Evolutionary conservation across 306 rosid species (phyloP).

Genomic region (Hippophae tibetana): DNA sequence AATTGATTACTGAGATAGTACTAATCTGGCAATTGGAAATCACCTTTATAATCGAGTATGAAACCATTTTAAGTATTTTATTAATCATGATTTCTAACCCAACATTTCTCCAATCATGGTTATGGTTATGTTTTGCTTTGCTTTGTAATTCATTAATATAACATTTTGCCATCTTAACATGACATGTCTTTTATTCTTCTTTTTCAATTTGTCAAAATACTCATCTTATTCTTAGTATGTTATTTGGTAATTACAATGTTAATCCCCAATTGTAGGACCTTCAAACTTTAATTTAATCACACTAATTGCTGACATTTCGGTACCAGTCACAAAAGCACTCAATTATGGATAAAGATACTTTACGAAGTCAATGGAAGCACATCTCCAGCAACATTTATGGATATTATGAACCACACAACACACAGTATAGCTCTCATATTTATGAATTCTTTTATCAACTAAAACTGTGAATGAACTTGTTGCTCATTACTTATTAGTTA

Average conservation of each 20-base stretch:
- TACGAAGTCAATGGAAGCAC: neutral
- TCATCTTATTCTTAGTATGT: too few relatives aligned
- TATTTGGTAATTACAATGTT: neutral
- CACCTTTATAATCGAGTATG: too few relatives aligned
- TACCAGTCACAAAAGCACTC: neutral
- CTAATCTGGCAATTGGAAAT: too few relatives aligned
- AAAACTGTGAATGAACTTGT: neutral
- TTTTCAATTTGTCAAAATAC: neutral
- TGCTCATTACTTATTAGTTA: too few relatives aligned
- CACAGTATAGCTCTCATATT: neutral
- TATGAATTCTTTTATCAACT: neutral
- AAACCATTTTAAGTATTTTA: too few relatives aligned
- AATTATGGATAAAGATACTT: neutral
- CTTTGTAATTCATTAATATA: too few relatives aligned
- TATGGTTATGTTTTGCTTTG: too few relatives aligned
- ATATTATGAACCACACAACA: constrained; percentile 2
- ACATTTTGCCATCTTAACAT: neutral
- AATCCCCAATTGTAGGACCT: neutral
- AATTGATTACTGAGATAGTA: too few relatives aligned
- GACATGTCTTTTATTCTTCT: neutral
- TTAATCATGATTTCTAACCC: too few relatives aligned
- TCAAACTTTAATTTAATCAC: neutral
- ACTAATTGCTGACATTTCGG: neutral
- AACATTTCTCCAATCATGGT: too few relatives aligned
- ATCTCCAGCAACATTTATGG: constrained; percentile 3